Evolutionary conservation across 2,329 filamentous ascomycete species (phyloP), one percentile per base, ranked within the genome.

Genomic region (Ophiosphaerella narmari): DNA sequence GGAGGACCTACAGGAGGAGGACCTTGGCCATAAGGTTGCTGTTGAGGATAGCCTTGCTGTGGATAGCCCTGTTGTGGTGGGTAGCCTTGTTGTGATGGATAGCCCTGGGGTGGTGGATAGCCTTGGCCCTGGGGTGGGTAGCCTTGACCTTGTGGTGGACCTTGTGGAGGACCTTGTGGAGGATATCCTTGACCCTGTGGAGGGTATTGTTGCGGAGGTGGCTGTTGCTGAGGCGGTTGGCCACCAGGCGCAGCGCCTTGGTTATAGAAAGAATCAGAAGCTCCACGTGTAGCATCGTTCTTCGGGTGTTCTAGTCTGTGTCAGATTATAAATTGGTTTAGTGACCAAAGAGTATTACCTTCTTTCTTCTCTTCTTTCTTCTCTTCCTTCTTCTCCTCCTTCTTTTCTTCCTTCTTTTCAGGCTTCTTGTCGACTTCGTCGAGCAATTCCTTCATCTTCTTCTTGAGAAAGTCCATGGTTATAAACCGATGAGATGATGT

Each of bases 391-490:
- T 63, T 57, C 26, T 70, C 62, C 4, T 21, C 18, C 18, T 14
- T 34, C 33, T 32, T 31, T 37, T 37, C 34, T 57, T 46, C 65
- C 51, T 58, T 67, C 33, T 71, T 61, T 39, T 70, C 58, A 16
- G 52, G 52, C 53, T 74, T 63, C 55, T 63, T 57, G 31, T 70
- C 62, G 52, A 74, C 71, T 39, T 75, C 71, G 45, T 75, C 71
- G 48, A 76, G 64, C 53, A 77, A 66, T 54, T 77, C 74, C 57
- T 75, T 75, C 63, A 75, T 77, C 55, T 77, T 72, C 54, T 78
- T 77, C 63, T 76, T 77, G 57, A 77, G 70, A 54, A 78, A 78
- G 46, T 76, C 76, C 75, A 78, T 77, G 37, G 7, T 48, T 44
- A 41, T 23, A 23, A 39, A 11, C 18, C 39, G 34, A 9, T 29